Evolutionary conservation across 2,329 filamentous ascomycete genomes (phyloP).

Genomic region (Fusarium subtropicale): DNA sequence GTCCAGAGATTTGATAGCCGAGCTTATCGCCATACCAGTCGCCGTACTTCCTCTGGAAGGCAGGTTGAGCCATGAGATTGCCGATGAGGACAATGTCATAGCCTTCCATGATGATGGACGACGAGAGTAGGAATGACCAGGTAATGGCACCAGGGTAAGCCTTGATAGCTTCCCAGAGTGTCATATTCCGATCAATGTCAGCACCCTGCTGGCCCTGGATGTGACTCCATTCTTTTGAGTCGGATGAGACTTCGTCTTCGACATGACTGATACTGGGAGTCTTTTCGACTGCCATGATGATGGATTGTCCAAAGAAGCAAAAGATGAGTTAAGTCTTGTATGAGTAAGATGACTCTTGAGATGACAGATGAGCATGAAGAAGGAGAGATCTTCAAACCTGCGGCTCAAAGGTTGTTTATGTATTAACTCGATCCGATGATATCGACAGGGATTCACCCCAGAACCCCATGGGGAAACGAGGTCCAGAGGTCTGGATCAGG

Average conservation of each 20-base stretch:
- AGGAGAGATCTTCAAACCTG: background rate
- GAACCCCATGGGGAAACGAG: constrained; percentile 8
- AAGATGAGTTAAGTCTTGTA: background rate
- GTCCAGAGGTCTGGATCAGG: background rate
- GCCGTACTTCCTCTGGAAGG: constrained; percentile 40
- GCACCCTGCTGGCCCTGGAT: constrained; percentile 29
- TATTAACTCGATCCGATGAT: background rate
- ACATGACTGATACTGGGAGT: background rate
- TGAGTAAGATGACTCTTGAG: background rate
- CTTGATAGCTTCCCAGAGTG: constrained; percentile 12
- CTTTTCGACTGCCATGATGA: background rate
- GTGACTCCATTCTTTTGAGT: constrained; percentile 31
- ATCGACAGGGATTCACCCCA: constrained; percentile 1
- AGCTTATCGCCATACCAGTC: constrained; percentile 40
- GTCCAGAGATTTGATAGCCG: constrained; percentile 37
- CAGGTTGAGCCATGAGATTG: constrained; percentile 43
- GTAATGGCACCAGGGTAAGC: constrained; percentile 32
- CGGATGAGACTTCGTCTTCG: background rate
- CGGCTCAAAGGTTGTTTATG: constrained; percentile 5
- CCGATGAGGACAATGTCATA: constrained; percentile 39
- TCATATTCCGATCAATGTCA: constrained; percentile 31
- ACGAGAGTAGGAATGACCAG: constrained; percentile 40
- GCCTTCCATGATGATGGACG: constrained; percentile 45
- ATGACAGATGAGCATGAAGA: background rate
- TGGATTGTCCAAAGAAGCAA: too few relatives aligned